phyloP scores from a whole-genome alignment of 2,329 filamentous ascomycete genomes.

The Beauveria scarabaeidicola region DNA sequence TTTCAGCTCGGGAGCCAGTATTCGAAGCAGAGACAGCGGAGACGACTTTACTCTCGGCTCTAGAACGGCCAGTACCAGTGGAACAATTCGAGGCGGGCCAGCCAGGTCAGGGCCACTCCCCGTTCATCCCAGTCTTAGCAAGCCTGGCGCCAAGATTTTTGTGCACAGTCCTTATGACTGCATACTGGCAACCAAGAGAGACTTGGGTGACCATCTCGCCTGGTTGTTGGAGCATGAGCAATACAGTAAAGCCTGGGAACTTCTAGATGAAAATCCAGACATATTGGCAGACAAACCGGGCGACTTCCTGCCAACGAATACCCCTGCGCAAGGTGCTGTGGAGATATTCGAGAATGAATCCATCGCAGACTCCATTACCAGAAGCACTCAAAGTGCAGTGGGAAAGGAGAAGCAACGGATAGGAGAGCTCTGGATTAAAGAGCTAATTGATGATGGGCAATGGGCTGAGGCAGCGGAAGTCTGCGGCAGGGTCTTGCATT shows the following conservation, averaged over 20 bases:
- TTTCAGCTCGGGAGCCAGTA: conserved; percentile 78
- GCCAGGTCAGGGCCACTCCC: conserved; percentile 23
- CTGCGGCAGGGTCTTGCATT: conserved; percentile 74
- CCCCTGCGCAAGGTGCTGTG: conserved; percentile 31
- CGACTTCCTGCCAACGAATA: conserved; percentile 23
- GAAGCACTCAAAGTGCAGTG: conserved; percentile 52
- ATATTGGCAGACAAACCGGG: conserved; percentile 40
- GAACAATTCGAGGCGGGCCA: conserved; percentile 21
- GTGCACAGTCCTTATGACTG: conserved; percentile 96
- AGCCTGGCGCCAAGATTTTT: conserved; percentile 65
- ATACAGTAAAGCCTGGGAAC: conserved; percentile 80
- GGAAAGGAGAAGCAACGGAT: conserved; percentile 86
- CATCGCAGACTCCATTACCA: conserved; percentile 48
- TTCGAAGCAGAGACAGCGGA: conserved; percentile 53
- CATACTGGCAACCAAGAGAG: conserved; percentile 81
- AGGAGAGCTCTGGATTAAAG: conserved; percentile 87
- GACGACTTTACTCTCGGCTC: conserved; percentile 46
- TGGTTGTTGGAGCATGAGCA: conserved; percentile 79
- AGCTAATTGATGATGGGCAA: conserved; percentile 64
- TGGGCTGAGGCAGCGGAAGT: conserved; percentile 74
- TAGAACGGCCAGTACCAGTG: conserved; percentile 29
- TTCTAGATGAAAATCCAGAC: conserved; percentile 83
- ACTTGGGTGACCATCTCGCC: conserved; percentile 72
- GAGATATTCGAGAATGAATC: conserved; percentile 67
- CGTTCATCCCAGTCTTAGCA: conserved; percentile 46